A percentile compares a stretch with the other conserved stretches of the same genome.
Conservation (phyloP, 495 filamentous ascomycete species). For the Talaromyces ruber region DNA sequence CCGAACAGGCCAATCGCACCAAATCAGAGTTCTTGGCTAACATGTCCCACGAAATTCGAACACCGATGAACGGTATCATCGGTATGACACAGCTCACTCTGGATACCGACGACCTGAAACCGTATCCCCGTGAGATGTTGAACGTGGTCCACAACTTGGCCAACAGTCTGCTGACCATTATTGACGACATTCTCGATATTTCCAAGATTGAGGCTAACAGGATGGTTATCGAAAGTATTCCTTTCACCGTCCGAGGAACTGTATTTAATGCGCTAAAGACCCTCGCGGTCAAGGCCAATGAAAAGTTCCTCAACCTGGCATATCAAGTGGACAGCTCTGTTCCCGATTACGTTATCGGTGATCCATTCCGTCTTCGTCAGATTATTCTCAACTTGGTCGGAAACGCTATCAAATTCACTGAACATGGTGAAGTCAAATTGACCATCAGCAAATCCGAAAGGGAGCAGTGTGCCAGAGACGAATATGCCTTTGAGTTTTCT, state of each 20-base stretch:
- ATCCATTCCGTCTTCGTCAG: slow-evolving; percentile 93
- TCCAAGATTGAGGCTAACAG: slow-evolving; percentile 98
- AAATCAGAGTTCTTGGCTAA: slow-evolving; percentile 99
- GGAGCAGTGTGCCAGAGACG: slow-evolving; percentile 57
- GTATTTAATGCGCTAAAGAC: slow-evolving; percentile 99
- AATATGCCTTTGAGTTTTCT: slow-evolving; percentile 93
- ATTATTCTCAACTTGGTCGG: slow-evolving; percentile 65
- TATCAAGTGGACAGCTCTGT: slow-evolving; percentile 92
- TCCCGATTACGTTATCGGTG: slow-evolving; percentile 92
- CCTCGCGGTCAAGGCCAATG: slow-evolving; percentile 92
- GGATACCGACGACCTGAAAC: slow-evolving; percentile 83
- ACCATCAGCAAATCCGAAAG: slow-evolving; percentile 70
- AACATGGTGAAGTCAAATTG: slow-evolving; percentile 92
- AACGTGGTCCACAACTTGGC: slow-evolving; percentile 97
- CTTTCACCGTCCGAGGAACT: slow-evolving; percentile 88
- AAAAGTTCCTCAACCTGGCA: slow-evolving; percentile 87
- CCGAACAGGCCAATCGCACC: slow-evolving; percentile 94
- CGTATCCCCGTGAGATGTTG: slow-evolving; percentile 95
- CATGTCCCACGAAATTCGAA: slow-evolving; percentile 99
- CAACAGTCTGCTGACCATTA: slow-evolving; percentile 95
- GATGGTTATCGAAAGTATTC: slow-evolving; percentile 99
- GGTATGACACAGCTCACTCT: slow-evolving; percentile 96
- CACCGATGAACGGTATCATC: slow-evolving; percentile 84
- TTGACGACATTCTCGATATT: slow-evolving; percentile 98
- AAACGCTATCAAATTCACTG: slow-evolving; percentile 83